Base-by-base conservation (phyloP, 2,329 filamentous ascomycete genomes). In the Hansfordia pulvinata region DNA sequence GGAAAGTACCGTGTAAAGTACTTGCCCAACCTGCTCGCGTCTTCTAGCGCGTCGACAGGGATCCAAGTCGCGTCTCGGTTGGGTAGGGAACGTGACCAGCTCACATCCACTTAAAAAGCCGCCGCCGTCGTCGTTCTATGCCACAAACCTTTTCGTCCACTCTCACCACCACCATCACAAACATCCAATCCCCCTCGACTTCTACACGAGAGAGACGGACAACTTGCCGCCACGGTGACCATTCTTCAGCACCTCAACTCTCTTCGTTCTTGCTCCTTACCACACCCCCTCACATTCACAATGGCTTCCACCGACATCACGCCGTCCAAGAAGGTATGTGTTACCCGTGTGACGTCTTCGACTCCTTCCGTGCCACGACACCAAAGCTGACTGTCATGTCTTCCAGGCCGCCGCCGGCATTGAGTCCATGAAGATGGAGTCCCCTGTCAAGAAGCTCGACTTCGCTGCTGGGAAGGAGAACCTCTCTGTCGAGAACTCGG, bases 351-450 rank as follows among this genome's bases (percentile, higher is more conserved):
- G 43, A 50, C 43, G 41, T 48, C 39, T 38, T 47, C 35, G 35
- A 50, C 43, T 42, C 27, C 29, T 25, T 28, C 19, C 20, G 25
- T 5, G 20, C 20, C 32, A n/a, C 20, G 15, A 22, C 18, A 18
- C 20, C 36, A 35, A 37, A 38, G 32, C 31, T 34, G 35, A 50
- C 38, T 43, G 44, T 46, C 35, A 23, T 26, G 29, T 35, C 16
- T 31, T 24, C 37, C 51, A 96, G 88, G 79, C 79, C 62, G 81
- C 85, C 46, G 76, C 82, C 47, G 84, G 76, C 44, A 78, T 96
- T 49, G 76, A 90, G 56, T 74, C 72, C 42, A 69, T 96, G 54
- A 92, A 88, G 61, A 92, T 94, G 74, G 82, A 92, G 42, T 90
- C 84, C 1, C 85, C 86, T 23, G 61, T 79, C 37, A 93, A 93